Base-by-base conservation (phyloP, 2,329 filamentous ascomycete genomes). In the Penicillium sp. region DNA sequence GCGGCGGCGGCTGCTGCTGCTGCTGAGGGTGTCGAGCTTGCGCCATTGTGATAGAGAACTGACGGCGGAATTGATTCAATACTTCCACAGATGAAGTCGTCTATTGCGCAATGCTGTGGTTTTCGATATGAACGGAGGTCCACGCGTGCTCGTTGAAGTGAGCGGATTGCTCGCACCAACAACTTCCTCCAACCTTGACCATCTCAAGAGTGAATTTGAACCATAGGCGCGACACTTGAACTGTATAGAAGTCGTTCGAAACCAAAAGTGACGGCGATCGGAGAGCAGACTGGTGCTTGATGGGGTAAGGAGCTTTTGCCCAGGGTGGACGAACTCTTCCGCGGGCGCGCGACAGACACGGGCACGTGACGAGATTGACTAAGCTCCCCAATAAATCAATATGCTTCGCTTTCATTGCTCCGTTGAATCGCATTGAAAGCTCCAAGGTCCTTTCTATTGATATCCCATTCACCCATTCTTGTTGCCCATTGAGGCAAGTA, bases 11-110 rank as follows among this genome's bases (percentile, higher is more conserved):
- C 40, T 60, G 57, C 43, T 61, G 59, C 34, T 64, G 63, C 31
- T 65, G 63, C 36, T 63, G 60, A 9, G 63, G 56, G 27, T 57
- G 60, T 9, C 85, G 83, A 48, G 83, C 82, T 69, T 87, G 85
- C 66, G 85, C 83, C 85, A 87, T 78, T 55, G 21, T 84, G 61
- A 61, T 60, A 49, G 38, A 21, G 49, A 43, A 55, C 43, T 53
- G 16, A 40, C 29, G 47, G 27, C 14, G 48, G 50, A 59, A 52
- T 45, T 42, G 58, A 51, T 29, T 22, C 13, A 49, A 42, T 54
- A 47, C 53, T 57, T 8, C 8, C 38, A 11, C 40, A 55, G 47
- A 55, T 57, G 55, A 22, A 44, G 44, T 60, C 16, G 38, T 18
- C 52, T 68, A 65, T 55, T 58, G 55, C 55, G 60, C 60, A 56